phyloP scores from a whole-genome alignment of 2,329 filamentous ascomycete genomes.

The Diplodia mutila region DNA sequence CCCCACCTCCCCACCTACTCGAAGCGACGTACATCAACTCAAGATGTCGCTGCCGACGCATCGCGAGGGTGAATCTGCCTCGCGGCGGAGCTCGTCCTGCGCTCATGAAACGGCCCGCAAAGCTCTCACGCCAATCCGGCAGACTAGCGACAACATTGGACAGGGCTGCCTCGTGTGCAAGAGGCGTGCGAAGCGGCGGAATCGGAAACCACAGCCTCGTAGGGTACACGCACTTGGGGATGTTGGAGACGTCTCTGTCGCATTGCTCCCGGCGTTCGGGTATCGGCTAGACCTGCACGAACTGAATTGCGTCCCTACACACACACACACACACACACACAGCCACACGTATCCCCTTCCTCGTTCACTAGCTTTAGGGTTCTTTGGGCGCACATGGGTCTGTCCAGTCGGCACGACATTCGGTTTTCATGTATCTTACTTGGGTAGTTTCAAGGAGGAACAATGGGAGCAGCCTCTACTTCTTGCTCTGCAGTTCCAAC shows the following conservation, averaged over 20 bases:
- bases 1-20: conserved; percentile 22
- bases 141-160: conserved; percentile 12
- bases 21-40: conserved; percentile 20
- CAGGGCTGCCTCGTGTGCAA: conserved; percentile 17
- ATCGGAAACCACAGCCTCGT: conserved; percentile 17
- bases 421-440: conserved; percentile 24
- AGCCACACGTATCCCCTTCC: not conserved
- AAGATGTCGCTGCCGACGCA: conserved; percentile 15
- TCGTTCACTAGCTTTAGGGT: conserved; percentile 14
- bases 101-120: conserved; percentile 19
- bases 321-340: not conserved
- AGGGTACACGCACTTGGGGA: conserved; percentile 9
- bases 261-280: conserved; percentile 13
- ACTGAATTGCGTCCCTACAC: not conserved
- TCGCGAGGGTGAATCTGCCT: conserved; percentile 13
- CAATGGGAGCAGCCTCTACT: conserved; percentile 7
- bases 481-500: conserved; percentile 6
- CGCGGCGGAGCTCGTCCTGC: conserved; percentile 21
- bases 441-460: conserved; percentile 22
- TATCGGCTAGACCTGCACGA: conserved; percentile 11
- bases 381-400: conserved; percentile 17
- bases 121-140: conserved; percentile 21
- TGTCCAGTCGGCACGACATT: conserved; percentile 16
- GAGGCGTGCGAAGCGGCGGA: conserved; percentile 4
- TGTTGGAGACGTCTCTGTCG: conserved; percentile 16